Evolutionary conservation across 2,329 filamentous ascomycete species (phyloP), one percentile per base, ranked within the genome.

Genomic region (Sclerotinia trifoliorum): DNA sequence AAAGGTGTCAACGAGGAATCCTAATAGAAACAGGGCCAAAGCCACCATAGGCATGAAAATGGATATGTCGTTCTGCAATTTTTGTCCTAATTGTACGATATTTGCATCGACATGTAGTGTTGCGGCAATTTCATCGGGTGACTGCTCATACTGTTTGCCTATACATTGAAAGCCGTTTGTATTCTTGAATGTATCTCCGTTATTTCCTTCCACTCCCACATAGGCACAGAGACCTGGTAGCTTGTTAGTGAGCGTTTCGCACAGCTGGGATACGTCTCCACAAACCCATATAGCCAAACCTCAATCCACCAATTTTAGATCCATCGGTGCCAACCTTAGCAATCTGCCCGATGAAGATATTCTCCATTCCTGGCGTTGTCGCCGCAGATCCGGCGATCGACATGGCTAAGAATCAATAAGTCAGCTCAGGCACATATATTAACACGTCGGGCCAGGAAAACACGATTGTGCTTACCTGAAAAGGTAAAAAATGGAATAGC

Each of bases 151-250:
- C 21, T 42, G 54, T 42, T 66, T 66, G 39, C 65, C 65, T 48
- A 66, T 58, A 26, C 65, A 66, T 58, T 66, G 54, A 17, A 21
- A 66, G 5, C 65, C 65, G 21, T 60, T 60, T 17, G 65, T 66
- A 39, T 66, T 66, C 29, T 51, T 32, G 54, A 66, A 66, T n/a
- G 42, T 66, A 24, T 48, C 29, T 48, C 63, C 63, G n/a, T 66
- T 66, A 13, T 24, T 46, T 61, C 54, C 65, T 51, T 66, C 42
- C 21, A 60, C 57, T 15, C 65, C 65, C 5, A 66, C 65, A 46
- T 35, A 66, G 13, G 65, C 65, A 51, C 65, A 66, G 21, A 66
- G 44, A 39, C 65, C 65, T 66, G 39, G 52, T n/a, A 29, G 29
- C 15, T 32, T 63, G 55, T 66, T 44, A 66, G 32, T 32, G 39